Conservation (phyloP, 2,329 filamentous ascomycete genomes). For the Chaetomium olivaceum region DNA sequence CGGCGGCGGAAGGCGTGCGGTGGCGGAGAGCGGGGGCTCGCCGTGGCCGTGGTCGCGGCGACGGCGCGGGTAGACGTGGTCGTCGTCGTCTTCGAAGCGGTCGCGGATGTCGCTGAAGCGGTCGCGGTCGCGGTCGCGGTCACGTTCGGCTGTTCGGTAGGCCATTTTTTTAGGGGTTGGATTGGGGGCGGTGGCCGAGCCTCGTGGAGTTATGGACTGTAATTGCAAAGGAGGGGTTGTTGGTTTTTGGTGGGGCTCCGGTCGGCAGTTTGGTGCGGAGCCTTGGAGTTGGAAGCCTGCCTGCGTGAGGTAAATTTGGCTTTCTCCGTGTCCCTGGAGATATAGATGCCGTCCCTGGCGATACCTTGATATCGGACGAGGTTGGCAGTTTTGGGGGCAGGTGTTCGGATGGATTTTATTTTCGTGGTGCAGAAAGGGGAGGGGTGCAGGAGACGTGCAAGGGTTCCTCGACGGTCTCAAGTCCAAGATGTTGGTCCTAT, state of each 20-base stretch:
- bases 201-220: too few relatives aligned
- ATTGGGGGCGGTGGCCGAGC: not conserved
- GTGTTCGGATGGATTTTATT: slow-evolving; percentile 12
- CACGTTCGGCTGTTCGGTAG: slow-evolving; percentile 36
- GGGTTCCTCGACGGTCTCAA: slow-evolving; percentile 7
- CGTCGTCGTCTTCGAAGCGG: slow-evolving; percentile 53
- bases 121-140: slow-evolving; percentile 48
- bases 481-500: slow-evolving; percentile 33
- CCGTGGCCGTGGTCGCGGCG: slow-evolving; percentile 6
- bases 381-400: slow-evolving; percentile 3
- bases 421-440: slow-evolving; percentile 4
- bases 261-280: not conserved
- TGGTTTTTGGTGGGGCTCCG: not conserved
- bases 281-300: not conserved
- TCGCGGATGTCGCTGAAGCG: slow-evolving; percentile 15
- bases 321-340: not conserved
- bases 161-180: slow-evolving; percentile 24
- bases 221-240: not conserved
- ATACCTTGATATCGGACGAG: not conserved
- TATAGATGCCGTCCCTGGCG: not conserved
- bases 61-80: slow-evolving; percentile 43
- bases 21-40: not conserved
- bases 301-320: not conserved
- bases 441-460: slow-evolving; percentile 10
- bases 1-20: slow-evolving; percentile 21